Conservation (phyloP, 164 flowering plant genomes). For the Taxillus chinensis region DNA sequence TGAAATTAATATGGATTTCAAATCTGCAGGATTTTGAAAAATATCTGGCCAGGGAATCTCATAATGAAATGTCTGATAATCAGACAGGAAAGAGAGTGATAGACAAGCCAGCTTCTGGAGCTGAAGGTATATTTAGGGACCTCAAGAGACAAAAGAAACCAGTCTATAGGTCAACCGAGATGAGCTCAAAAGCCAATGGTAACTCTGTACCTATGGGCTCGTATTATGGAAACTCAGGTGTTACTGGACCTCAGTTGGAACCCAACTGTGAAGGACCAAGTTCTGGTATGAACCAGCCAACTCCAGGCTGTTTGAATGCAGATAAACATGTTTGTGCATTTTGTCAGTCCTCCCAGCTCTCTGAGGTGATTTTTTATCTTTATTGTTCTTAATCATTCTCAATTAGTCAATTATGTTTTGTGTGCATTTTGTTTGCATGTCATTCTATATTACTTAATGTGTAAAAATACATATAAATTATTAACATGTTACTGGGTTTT, state of each 20-base stretch:
- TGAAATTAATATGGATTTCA: not conserved
- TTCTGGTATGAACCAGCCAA: slow-evolving; percentile 8
- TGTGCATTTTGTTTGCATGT: not conserved
- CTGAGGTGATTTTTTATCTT: slow-evolving; percentile 30
- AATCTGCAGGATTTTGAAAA: slow-evolving; percentile 20
- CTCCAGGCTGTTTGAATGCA: slow-evolving; percentile 5
- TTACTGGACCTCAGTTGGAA: slow-evolving; percentile 9
- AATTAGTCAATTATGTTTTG: not conserved
- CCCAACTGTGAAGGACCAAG: slow-evolving; percentile 1
- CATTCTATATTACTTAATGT: not conserved
- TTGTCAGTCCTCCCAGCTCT: slow-evolving; percentile 44
- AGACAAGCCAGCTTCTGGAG: slow-evolving; percentile 8
- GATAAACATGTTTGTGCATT: slow-evolving; percentile 37
- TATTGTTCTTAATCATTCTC: not conserved
- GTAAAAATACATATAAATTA: too few relatives aligned
- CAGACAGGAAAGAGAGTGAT: slow-evolving; percentile 3
- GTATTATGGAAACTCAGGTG: slow-evolving; percentile 6
- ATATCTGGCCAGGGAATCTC: slow-evolving; percentile 7
- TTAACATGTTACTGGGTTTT: not conserved
- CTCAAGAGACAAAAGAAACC: slow-evolving; percentile 41
- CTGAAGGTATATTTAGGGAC: slow-evolving; percentile 15
- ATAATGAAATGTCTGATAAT: slow-evolving; percentile 8
- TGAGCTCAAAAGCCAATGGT: slow-evolving; percentile 1
- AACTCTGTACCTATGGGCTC: slow-evolving; percentile 3
- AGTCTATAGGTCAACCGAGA: slow-evolving; percentile 4